Percentiles rank a stretch among this genome's conserved stretches.
These are phyloP conservation scores for Leccinum pellstonianum DNA, from an alignment of 768 basidiomycete genomes.

Conservation along the genomic window DNA sequence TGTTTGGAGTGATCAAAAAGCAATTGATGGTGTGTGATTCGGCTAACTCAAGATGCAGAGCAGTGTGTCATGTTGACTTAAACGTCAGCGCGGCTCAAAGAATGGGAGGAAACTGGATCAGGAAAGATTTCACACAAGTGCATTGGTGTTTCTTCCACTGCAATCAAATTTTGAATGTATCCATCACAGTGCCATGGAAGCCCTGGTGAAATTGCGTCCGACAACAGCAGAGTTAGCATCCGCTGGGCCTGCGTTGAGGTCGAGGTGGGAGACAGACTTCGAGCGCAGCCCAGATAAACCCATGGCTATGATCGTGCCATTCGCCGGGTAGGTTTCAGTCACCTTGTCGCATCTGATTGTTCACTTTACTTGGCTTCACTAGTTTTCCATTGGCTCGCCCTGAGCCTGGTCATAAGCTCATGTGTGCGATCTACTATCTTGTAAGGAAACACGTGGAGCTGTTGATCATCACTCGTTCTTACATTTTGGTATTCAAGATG, in stretches of 20 bases:
- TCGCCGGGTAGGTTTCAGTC: slow-evolving; percentile 38
- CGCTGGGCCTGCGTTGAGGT: slow-evolving; percentile 44
- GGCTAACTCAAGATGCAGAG: slow-evolving; percentile 12
- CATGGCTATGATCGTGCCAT: slow-evolving; percentile 40
- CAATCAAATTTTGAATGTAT: not conserved
- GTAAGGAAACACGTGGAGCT: slow-evolving; percentile 22
- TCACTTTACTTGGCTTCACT: not conserved
- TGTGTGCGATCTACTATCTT: slow-evolving; percentile 31
- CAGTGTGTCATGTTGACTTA: not conserved
- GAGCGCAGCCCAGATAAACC: slow-evolving; percentile 53
- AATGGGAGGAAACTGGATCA: slow-evolving; percentile 38
- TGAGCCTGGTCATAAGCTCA: slow-evolving; percentile 24
- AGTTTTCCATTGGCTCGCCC: slow-evolving; percentile 26
- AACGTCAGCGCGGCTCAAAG: slow-evolving; percentile 24
- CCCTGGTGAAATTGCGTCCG: slow-evolving; percentile 57
- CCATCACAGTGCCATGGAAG: slow-evolving; percentile 46
- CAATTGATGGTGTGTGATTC: slow-evolving; percentile 37
- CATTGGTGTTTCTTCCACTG: slow-evolving; percentile 4
- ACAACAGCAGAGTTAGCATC: slow-evolving; percentile 44
- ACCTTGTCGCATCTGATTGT: not conserved
- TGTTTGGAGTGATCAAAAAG: slow-evolving; percentile 39
- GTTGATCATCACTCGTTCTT: not conserved
- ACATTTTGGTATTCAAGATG: slow-evolving; percentile 15
- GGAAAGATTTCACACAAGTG: slow-evolving; percentile 58
- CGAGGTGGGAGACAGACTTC: slow-evolving; percentile 52